Evolutionary conservation across 2,329 filamentous ascomycete species (phyloP), one percentile per base, ranked within the genome.

Genomic region (Alternaria consortialis): DNA sequence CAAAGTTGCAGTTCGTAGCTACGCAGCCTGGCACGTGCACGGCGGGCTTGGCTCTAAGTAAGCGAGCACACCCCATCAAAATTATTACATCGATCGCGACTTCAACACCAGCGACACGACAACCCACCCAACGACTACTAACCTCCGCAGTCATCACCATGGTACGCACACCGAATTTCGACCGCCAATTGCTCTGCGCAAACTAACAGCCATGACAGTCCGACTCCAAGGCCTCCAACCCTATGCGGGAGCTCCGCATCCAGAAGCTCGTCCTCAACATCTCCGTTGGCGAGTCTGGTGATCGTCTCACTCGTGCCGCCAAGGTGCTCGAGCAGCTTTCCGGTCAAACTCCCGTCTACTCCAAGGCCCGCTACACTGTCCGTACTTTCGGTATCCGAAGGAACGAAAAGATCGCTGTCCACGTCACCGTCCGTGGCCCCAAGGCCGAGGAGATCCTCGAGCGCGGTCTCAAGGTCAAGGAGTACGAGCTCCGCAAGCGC

Each of bases 401-500:
- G 93, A 99, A 99, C 91, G 95, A 99, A 85, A 78, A 78, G 92
- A 99, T 99, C 81, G 87, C 95, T 74, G 95, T 99, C 76, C 95
- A 99, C 88, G 95, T 99, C 82, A 99, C 95, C 81, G 94, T 99
- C 86, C 95, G 95, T 83, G 95, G 95, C 81, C 94, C 95, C 85
- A 97, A 92, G 91, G 95, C 95, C 69, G 95, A 99, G 90, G 95
- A 99, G 87, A 99, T 99, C 80, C 91, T 99, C 81, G 95, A 99
- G 92, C 94, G 95, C 89, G 95, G 95, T 83, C 91, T 99, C 83
- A 99, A 99, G 91, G 95, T 99, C 90, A 99, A 99, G 93, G 95
- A 99, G 87, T 99, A 99, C 88, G 95, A 99, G 86, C 88, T 99
- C 79, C 91, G 93, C 86, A 97, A 95, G 90, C 91, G 92, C 85